Percentiles rank a stretch among this genome's conserved stretches.
Conservation (phyloP, 176 grass and related monocot species). For the Aechmea fasciata region DNA sequence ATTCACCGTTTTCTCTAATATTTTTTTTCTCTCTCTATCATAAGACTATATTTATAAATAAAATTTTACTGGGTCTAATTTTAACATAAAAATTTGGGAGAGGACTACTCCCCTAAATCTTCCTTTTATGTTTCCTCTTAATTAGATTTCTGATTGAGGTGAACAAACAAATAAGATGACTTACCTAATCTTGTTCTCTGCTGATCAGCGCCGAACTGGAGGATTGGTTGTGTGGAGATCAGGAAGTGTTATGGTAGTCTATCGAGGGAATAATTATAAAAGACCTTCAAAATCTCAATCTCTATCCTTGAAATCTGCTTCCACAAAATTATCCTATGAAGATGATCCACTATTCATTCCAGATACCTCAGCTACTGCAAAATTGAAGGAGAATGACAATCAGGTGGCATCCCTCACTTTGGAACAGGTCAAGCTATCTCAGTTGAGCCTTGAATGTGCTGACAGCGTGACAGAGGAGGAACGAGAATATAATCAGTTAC, state of each 20-base stretch:
- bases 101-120: too few relatives aligned
- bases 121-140: background rate
- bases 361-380: constrained; percentile 22
- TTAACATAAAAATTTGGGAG: too few relatives aligned
- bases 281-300: constrained; percentile 47
- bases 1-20: too few relatives aligned
- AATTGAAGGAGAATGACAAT: constrained; percentile 16
- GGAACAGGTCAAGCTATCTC: constrained; percentile 15
- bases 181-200: background rate
- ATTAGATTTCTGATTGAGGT: background rate
- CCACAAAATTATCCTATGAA: constrained; percentile 21
- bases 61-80: too few relatives aligned
- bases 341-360: constrained; percentile 55
- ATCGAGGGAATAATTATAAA: constrained; percentile 66
- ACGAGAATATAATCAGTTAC: constrained; percentile 69
- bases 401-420: constrained; percentile 10
- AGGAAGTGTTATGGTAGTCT: constrained; percentile 93
- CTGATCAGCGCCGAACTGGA: constrained; percentile 69
- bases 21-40: too few relatives aligned
- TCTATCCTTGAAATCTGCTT: constrained; percentile 14
- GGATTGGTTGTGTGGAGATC: constrained; percentile 92
- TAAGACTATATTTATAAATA: too few relatives aligned
- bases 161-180: background rate
- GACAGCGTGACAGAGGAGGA: constrained; percentile 72
- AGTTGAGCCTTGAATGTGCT: constrained; percentile 24